Evolutionary conservation across 2,329 filamentous ascomycete species (phyloP).

Genomic region (Colletotrichum tamarilloi): DNA sequence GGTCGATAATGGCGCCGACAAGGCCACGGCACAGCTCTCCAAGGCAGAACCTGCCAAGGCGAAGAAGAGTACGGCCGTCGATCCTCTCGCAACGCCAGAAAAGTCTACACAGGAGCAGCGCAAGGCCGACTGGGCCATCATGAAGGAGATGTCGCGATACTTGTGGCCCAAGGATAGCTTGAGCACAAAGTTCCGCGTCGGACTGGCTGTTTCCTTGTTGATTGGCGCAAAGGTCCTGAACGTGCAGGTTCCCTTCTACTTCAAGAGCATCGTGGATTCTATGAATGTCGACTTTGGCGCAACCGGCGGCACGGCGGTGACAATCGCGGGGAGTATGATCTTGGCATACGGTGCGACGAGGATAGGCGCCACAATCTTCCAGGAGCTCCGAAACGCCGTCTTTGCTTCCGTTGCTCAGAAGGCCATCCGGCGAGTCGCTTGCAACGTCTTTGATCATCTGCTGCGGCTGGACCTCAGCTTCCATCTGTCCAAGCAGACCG

Average conservation of each 20-base stretch:
- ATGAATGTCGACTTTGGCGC: constrained; percentile 97
- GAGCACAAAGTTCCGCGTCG: constrained; percentile 85
- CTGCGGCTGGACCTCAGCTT: constrained; percentile 91
- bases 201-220: constrained; percentile 84
- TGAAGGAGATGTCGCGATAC: constrained; percentile 97
- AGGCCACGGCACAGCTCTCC: not conserved
- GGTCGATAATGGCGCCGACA: not conserved
- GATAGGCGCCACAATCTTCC: constrained; percentile 89
- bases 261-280: constrained; percentile 96
- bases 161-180: constrained; percentile 93
- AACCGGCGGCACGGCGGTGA: constrained; percentile 87
- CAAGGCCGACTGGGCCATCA: constrained; percentile 97
- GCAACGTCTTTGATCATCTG: constrained; percentile 92
- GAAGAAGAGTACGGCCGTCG: constrained; percentile 42
- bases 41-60: constrained; percentile 4
- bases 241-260: constrained; percentile 98
- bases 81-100: constrained; percentile 72
- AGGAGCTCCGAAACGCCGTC: constrained; percentile 94
- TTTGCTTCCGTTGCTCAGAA: constrained; percentile 98
- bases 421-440: constrained; percentile 89
- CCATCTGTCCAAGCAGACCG: constrained; percentile 93
- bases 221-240: constrained; percentile 95
- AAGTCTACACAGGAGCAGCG: constrained; percentile 87
- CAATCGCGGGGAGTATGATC: constrained; percentile 92
- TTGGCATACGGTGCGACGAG: constrained; percentile 91